A percentile compares a stretch with the other conserved stretches of the same genome.
phyloP scores from a whole-genome alignment of 805 yeast genomes.

The Lipomyces japonicus region DNA sequence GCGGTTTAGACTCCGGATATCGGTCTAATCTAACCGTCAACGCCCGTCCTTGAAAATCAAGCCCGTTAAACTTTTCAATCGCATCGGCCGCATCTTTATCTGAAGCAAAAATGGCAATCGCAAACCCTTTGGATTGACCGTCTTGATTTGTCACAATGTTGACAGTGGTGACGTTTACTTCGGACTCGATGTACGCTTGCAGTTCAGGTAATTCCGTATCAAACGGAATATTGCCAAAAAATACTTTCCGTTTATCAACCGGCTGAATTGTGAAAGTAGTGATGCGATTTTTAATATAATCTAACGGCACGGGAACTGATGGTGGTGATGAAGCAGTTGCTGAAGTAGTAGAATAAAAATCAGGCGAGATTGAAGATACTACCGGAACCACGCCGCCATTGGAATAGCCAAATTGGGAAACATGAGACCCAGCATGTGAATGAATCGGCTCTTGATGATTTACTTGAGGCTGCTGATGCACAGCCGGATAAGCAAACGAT shows the following conservation, averaged over 20 bases:
- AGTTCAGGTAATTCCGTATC: constrained; percentile 36
- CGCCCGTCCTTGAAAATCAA: constrained; percentile 55
- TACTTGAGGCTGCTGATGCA: too few species aligned
- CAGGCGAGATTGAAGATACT: too few species aligned
- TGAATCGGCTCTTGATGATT: too few species aligned
- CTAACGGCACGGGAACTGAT: too few species aligned
- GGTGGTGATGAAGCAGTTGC: too few species aligned
- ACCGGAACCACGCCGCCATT: too few species aligned
- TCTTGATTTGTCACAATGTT: constrained; percentile 41
- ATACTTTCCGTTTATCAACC: constrained; percentile 35
- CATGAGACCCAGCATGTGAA: too few species aligned
- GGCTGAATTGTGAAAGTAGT: not conserved
- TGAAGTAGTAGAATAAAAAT: too few species aligned
- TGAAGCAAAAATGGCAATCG: constrained; percentile 53
- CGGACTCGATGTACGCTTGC: constrained; percentile 32
- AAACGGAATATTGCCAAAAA: constrained; percentile 39
- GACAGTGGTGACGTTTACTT: constrained; percentile 35
- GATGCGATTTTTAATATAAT: too few species aligned
- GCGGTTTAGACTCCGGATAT: constrained; percentile 40
- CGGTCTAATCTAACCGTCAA: constrained; percentile 60
- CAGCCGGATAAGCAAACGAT: too few species aligned
- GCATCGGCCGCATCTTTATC: constrained; percentile 48
- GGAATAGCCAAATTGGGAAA: too few species aligned
- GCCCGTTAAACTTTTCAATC: constrained; percentile 50
- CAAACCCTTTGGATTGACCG: constrained; percentile 57